Conservation (phyloP, 257 asterid genomes). For the Fraxinus pennsylvanica region DNA sequence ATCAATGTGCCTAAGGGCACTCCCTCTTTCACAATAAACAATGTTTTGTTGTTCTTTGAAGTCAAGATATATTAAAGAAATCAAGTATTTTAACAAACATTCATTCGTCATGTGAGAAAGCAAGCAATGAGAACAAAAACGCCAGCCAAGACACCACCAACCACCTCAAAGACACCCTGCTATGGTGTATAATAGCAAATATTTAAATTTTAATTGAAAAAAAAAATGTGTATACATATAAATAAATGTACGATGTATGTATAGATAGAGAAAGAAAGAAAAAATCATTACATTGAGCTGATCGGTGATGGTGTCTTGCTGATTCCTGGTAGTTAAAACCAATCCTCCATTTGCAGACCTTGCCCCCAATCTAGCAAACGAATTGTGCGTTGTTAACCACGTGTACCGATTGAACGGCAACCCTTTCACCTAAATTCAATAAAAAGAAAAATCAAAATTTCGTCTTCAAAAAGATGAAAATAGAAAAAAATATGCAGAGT, state of each 20-base stretch:
- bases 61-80: constrained; percentile 13
- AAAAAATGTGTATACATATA: not conserved
- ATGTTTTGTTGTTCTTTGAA: constrained; percentile 12
- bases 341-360: constrained; percentile 67
- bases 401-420: constrained; percentile 85
- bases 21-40: constrained; percentile 10
- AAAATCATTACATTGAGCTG: constrained; percentile 62
- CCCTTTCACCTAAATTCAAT: constrained; percentile 55
- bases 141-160: constrained; percentile 26
- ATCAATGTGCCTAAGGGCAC: not conserved
- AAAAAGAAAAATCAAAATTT: not conserved
- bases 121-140: not conserved
- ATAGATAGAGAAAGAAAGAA: not conserved
- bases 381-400: constrained; percentile 86
- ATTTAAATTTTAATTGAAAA: not conserved
- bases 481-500: not conserved
- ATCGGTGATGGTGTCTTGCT: constrained; percentile 81
- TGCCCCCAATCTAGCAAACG: constrained; percentile 72
- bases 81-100: constrained; percentile 32
- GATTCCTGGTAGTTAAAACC: constrained; percentile 67
- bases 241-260: not conserved
- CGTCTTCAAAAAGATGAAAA: constrained; percentile 15
- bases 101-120: constrained; percentile 31
- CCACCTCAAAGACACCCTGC: constrained; percentile 29
- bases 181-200: not conserved